Base-by-base conservation (phyloP, 2,329 filamentous ascomycete species). In the Pseudocercospora macadamiae region DNA sequence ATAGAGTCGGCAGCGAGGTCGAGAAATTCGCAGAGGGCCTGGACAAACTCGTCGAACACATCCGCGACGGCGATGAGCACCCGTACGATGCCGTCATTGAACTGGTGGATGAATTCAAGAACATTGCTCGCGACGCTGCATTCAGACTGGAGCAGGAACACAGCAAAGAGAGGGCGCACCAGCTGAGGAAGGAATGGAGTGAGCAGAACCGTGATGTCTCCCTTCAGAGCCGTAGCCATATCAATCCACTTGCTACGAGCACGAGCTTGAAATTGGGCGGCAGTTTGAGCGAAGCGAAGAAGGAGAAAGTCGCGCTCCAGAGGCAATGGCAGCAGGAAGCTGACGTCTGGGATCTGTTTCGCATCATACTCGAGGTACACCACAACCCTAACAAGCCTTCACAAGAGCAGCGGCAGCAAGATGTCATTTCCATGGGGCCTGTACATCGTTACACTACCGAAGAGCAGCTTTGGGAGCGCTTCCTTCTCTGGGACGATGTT, bases 261-360 rank as follows among this genome's bases (percentile, higher is more conserved):
- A 16, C 49, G 32, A 47, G 57, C 19, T 26, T 54, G 53, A 55
- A 19, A 16, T 25, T 55, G 14, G 47, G 34, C 32, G 49, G 37
- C 16, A 57, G 54, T 8, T 30, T 67, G 36, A 52, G 58, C 18
- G 60, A 59, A n/a, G 58, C 60, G 37, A 69, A 71, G 30, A 69
- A 68, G n/a, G 65, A 76, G 28, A 76, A 73, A 42, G 70, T 80
- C 18, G 72, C 80, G 54, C 82, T 85, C 61, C 71, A 88, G 10
- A 80, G 83, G 69, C 83, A 85, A 56, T 89, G 91, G 82, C 87
- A 96, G 74, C 83, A 89, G 64, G 95, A 99, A 75, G 86, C 87
- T 37, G 91, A 96, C 68, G 95, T 92, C 0, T 99, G 95, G 95
- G 88, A 96, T 70, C 80, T 97, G 25, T 78, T 97, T 59, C 83